Conservation (phyloP, 306 rosid genomes). For the Begonia masoniana region DNA sequence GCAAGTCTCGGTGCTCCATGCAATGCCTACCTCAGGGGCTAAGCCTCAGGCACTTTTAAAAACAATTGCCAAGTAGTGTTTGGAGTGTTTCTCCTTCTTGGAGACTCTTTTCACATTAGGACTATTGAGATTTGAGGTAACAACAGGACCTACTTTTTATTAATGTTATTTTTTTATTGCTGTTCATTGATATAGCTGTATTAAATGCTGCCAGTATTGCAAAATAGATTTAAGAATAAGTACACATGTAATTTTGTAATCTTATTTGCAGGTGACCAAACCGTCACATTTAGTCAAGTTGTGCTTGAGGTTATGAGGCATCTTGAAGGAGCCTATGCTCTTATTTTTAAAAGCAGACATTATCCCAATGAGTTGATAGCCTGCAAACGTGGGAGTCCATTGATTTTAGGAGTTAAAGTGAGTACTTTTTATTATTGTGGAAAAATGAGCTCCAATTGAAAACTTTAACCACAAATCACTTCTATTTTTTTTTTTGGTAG, state of each 20-base stretch:
- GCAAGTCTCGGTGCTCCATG: too few species aligned
- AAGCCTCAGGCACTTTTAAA: too few species aligned
- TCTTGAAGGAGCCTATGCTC: constrained; percentile 99
- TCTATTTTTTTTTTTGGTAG: background rate
- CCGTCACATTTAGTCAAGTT: constrained; percentile 85
- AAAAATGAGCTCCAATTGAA: too few species aligned
- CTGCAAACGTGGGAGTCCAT: constrained; percentile 97
- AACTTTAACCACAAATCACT: background rate
- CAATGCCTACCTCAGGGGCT: too few species aligned
- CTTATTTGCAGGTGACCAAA: constrained; percentile 48
- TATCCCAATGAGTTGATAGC: constrained; percentile 97
- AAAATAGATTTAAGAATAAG: background rate
- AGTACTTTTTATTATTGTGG: constrained; percentile 7
- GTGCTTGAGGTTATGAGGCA: constrained; percentile 98
- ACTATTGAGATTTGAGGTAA: background rate
- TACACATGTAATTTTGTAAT: constrained; percentile 5
- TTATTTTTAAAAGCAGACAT: constrained; percentile 81
- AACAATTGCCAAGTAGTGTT: too few species aligned
- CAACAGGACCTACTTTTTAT: background rate
- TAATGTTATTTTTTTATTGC: too few species aligned
- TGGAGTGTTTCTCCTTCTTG: too few species aligned
- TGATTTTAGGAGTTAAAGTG: constrained; percentile 90
- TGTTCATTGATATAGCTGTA: background rate
- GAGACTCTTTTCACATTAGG: too few species aligned
- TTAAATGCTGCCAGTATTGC: background rate